phyloP scores from a whole-genome alignment of 495 filamentous ascomycete genomes.

The Neurospora hispaniola region DNA sequence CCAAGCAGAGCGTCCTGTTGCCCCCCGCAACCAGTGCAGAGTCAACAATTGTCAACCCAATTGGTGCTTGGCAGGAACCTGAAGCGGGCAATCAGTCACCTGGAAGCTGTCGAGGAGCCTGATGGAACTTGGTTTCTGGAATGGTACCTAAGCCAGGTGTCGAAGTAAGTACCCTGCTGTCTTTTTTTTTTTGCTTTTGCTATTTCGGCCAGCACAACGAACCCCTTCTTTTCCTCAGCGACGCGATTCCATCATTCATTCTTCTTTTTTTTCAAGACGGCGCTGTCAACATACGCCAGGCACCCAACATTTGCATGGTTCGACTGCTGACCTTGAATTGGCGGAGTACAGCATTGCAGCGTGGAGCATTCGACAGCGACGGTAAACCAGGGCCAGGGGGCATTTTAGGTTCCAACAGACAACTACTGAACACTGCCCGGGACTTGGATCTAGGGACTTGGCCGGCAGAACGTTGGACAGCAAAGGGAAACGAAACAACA shows the following conservation, averaged over 20 bases:
- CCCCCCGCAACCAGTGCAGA: constrained; percentile 3
- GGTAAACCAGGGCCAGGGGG: not conserved
- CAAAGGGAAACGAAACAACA: not conserved
- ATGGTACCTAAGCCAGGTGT: not conserved
- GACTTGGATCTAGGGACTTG: not conserved
- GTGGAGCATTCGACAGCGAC: not conserved
- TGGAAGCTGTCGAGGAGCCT: not conserved
- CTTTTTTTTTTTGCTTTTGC: not conserved
- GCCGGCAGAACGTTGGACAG: not conserved
- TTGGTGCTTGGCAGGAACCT: not conserved
- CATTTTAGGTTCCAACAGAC: not conserved
- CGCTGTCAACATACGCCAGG: not conserved
- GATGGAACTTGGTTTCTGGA: not conserved
- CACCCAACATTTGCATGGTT: not conserved
- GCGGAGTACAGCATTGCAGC: not conserved
- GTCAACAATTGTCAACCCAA: not conserved
- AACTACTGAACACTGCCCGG: not conserved
- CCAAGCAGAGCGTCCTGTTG: not conserved
- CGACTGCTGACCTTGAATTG: not conserved
- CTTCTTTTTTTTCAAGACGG: not conserved
- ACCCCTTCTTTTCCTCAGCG: not conserved
- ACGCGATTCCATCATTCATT: not conserved
- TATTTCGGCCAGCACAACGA: not conserved
- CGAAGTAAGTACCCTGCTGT: not conserved
- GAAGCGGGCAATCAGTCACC: not conserved